Base-by-base conservation (phyloP, 352 stramenopile genomes). In the Phytophthora colocasiae region DNA sequence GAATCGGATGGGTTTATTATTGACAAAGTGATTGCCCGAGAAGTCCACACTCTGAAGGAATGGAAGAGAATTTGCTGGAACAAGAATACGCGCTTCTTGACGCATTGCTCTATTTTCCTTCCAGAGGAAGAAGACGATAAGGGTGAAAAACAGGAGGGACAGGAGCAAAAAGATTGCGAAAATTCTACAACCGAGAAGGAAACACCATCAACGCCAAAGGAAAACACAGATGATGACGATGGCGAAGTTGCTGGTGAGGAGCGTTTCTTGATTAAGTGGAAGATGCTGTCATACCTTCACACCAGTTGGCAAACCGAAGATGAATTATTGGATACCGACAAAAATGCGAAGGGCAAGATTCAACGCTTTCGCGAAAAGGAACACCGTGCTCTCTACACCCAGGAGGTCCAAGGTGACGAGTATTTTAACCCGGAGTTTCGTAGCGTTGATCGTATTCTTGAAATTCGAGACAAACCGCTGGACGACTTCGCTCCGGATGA, bases 241-340 rank as follows among this genome's bases (percentile, higher is more conserved):
- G 52, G 59, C 19, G 71, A 77, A 55, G 71, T 79, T 41, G 70
- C 83, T 29, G 80, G 85, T 9, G 85, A 90, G 38, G 80, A 95
- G 53, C 80, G 88, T n/a, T 97, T 96, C 34, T 64, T 97, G 55
- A 77, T 97, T 51, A 97, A 97, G 61, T 97, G 92, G 92, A 93
- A 93, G 54, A 87, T 80, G 9, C 62, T 97, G 11, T 97, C 90
- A 27, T 95, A 96, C 65, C 73, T 97, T 17, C 92, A 97, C 66
- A 88, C 92, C 17, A 96, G 87, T 53, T 97, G 92, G 92, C 89
- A 97, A 77, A 95, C 75, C 12, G 87, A 97, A 68, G 77, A 89
- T 46, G 77, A 86, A 22, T 73, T 97, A 26, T 51, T 95, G 31
- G 86, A 95, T 4, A 87, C 89, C 0, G 89, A 96, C 50, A 92